A percentile compares a stretch with the other conserved stretches of the same genome.
These are phyloP conservation scores for Periconia sp. DNA, from an alignment of 2,329 filamentous ascomycete species.

Conservation along the genomic window DNA sequence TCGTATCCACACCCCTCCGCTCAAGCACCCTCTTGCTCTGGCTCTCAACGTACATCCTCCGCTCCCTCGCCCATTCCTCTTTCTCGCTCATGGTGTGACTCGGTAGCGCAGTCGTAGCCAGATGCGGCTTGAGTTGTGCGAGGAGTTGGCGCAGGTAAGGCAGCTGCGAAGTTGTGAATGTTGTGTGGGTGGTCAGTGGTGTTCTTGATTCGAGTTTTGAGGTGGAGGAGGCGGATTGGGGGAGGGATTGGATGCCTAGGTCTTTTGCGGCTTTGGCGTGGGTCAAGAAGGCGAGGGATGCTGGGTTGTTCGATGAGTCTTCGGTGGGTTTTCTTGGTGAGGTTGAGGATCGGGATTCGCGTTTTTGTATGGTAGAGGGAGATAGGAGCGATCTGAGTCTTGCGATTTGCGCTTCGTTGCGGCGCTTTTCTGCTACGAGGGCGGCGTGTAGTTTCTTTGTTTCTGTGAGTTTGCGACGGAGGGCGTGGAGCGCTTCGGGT, in stretches of 20 bases:
- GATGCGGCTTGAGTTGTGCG: conserved; percentile 68
- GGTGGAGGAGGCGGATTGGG: conserved; percentile 34
- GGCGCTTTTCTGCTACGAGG: conserved; percentile 71
- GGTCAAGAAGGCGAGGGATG: conserved; percentile 63
- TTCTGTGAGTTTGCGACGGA: conserved; percentile 77
- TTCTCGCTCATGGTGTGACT: conserved; percentile 36
- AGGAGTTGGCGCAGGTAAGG: conserved; percentile 77
- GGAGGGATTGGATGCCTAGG: conserved; percentile 50
- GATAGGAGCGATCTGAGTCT: conserved; percentile 66
- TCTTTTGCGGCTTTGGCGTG: conserved; percentile 54
- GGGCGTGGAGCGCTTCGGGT: conserved; percentile 71
- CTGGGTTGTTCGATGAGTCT: conserved; percentile 6
- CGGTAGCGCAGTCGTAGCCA: conserved; percentile 52
- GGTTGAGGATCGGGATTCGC: conserved; percentile 26
- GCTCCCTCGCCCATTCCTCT: conserved; percentile 66
- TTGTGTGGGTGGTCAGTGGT: conserved; percentile 71
- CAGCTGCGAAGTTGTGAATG: conserved; percentile 83
- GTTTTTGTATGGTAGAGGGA: conserved; percentile 18
- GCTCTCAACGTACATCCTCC: conserved; percentile 82
- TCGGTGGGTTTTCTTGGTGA: conserved; percentile 15
- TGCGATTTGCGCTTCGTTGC: conserved; percentile 73
- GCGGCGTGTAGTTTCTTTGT: conserved; percentile 76
- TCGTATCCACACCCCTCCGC: conserved; percentile 67
- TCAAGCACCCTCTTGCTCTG: conserved; percentile 80
- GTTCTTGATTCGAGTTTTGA: conserved; percentile 41